phyloP scores from a whole-genome alignment of 345 rosid genomes.

The Gossypium ekmanianum region DNA sequence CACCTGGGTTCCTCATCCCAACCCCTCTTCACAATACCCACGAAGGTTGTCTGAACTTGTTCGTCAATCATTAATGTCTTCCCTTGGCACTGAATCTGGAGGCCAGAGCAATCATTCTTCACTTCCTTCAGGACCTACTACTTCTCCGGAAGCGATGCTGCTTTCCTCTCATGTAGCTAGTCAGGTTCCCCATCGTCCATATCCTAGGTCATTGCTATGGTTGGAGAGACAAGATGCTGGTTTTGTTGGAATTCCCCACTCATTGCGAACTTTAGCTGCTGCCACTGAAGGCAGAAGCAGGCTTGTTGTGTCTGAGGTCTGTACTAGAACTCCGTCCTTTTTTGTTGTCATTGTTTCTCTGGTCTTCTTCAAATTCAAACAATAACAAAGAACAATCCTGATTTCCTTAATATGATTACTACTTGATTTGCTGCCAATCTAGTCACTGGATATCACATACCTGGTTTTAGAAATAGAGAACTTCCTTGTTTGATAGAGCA shows the following conservation, averaged over 20 bases:
- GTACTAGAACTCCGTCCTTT: slow-evolving; percentile 22
- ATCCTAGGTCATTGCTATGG: slow-evolving; percentile 51
- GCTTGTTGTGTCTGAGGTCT: slow-evolving; percentile 70
- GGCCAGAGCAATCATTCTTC: slow-evolving; percentile 41
- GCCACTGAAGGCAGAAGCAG: slow-evolving; percentile 73
- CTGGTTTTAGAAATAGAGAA: neutral
- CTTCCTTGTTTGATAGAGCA: neutral
- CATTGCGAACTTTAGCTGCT: slow-evolving; percentile 52
- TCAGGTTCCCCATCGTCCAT: slow-evolving; percentile 40
- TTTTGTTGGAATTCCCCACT: slow-evolving; percentile 44
- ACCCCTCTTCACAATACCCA: slow-evolving; percentile 43
- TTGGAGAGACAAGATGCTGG: slow-evolving; percentile 62
- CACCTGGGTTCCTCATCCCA: slow-evolving; percentile 45
- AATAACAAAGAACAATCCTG: slow-evolving; percentile 20
- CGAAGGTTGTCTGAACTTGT: slow-evolving; percentile 66
- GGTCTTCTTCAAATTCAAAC: neutral
- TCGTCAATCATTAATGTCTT: slow-evolving; percentile 61
- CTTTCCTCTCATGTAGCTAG: slow-evolving; percentile 47
- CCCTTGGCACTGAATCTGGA: slow-evolving; percentile 44
- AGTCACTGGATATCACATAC: neutral
- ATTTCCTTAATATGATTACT: neutral
- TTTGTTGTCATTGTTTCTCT: slow-evolving; percentile 1
- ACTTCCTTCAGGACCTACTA: slow-evolving; percentile 33
- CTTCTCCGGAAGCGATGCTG: slow-evolving; percentile 39
- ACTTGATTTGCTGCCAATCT: neutral